Evolutionary conservation across 2,329 filamentous ascomycete genomes (phyloP), one percentile per base, ranked within the genome.

Genomic region (Colletotrichum somersetense): DNA sequence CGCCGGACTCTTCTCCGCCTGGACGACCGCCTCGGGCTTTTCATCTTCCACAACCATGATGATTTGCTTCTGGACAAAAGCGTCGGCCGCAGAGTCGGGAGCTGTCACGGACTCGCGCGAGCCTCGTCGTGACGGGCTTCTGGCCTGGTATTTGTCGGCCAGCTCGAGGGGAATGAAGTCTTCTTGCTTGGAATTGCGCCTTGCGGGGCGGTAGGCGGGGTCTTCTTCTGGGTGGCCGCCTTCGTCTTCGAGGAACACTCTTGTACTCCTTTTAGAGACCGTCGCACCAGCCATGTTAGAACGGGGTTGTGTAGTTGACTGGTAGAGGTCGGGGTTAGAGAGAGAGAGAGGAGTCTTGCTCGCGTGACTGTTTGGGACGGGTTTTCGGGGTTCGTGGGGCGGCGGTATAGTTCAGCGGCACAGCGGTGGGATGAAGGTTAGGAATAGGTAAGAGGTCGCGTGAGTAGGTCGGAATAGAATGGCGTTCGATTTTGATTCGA

Each of bases 241-340:
- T 14, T 55, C 66, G 52, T 75, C 73, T 30, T 69, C 72, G 14
- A 72, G 65, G 42, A 69, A 75, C 26, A 65, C 63, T 62, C 73
- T 72, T 14, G 67, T 65, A 62, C 68, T 74, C 59, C 73, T 62
- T 70, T 75, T 75, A 3, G 72, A 75, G 38, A 71, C 73, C 72
- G 70, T 74, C 18, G 64, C 62, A 62, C 26, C 44, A 58, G 71
- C 67, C 71, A 73, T 71, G 18, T 44, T 44, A 30, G 30, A 23
- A 38, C 7, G 6, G n/a, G 2, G 12, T n/a, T 26, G 44, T 48
- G 61, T 42, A 26, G 26, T 50, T 18, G 57, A 16, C 61, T n/a
- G 42, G 48, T 56, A 30, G 14, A 40, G 46, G 56, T 20, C 33
- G 11, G 14, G 23, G 30, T 42, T 2, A 42, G 40, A 42, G 14